Conservation (phyloP, 257 asterid species). For the Leonotis leonurus region DNA sequence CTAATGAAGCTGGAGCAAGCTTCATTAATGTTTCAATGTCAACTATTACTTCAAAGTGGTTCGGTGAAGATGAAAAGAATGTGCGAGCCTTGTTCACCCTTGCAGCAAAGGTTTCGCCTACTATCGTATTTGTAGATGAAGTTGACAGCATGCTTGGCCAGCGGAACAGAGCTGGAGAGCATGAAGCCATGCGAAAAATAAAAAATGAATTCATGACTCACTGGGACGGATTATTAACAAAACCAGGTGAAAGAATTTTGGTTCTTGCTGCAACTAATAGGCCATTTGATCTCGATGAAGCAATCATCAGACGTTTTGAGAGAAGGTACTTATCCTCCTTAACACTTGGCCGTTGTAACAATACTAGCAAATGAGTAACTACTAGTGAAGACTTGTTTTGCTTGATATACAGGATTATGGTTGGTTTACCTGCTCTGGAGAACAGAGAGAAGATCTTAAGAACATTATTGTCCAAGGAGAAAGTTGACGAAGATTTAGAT, state of each 20-base stretch:
- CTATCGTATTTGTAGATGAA: conserved; percentile 88
- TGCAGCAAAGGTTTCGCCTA: conserved; percentile 90
- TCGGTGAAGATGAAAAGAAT: conserved; percentile 90
- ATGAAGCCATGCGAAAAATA: conserved; percentile 90
- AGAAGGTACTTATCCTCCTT: conserved; percentile 44
- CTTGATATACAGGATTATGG: conserved; percentile 58
- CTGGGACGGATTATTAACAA: conserved; percentile 85
- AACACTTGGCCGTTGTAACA: not conserved
- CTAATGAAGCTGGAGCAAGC: conserved; percentile 92
- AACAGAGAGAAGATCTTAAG: conserved; percentile 65
- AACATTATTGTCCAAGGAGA: conserved; percentile 75
- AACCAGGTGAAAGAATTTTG: conserved; percentile 72
- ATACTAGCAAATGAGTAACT: not conserved
- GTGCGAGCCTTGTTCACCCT: conserved; percentile 84
- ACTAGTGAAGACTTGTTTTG: conserved; percentile 3
- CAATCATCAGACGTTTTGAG: conserved; percentile 85
- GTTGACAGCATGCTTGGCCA: conserved; percentile 98
- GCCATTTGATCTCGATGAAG: conserved; percentile 97
- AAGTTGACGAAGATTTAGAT: conserved; percentile 48
- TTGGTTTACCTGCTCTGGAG: conserved; percentile 69
- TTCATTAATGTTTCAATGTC: conserved; percentile 89
- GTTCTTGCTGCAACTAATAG: conserved; percentile 95
- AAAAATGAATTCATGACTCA: conserved; percentile 95
- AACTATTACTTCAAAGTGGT: conserved; percentile 84
- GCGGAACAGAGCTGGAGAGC: conserved; percentile 79